Percentiles rank a stretch among this genome's conserved stretches.
Evolutionary conservation across 768 basidiomycete genomes (phyloP).

Genomic region (Russula earlei): DNA sequence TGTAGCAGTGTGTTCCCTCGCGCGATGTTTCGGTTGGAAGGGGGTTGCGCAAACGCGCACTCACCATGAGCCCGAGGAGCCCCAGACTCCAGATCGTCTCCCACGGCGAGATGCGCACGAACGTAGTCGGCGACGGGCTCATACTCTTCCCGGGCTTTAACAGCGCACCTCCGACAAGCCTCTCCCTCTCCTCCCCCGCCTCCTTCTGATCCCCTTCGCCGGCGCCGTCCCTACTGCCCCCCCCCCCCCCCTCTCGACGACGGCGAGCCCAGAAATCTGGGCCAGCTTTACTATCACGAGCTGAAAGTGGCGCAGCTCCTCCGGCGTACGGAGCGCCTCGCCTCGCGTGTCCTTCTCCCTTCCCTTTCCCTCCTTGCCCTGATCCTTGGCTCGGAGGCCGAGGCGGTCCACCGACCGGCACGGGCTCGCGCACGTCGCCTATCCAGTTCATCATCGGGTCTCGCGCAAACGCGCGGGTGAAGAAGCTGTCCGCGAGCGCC

Average conservation of each 20-base stretch:
- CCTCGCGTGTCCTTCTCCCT: neutral
- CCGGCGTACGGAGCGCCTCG: constrained; percentile 1
- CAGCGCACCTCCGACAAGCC: constrained; percentile 17
- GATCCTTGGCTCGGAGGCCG: no score
- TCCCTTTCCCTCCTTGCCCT: no score
- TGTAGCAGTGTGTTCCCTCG: no score
- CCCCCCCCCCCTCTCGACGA: neutral
- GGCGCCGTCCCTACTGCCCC: no score
- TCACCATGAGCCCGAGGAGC: constrained; percentile 5
- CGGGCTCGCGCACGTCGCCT: constrained; percentile 8
- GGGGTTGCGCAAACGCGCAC: neutral
- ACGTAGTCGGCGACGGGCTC: constrained; percentile 6
- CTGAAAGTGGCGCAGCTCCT: constrained; percentile 17
- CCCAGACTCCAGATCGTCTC: constrained; percentile 17
- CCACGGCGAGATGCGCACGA: constrained; percentile 14
- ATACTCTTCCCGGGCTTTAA: constrained; percentile 15
- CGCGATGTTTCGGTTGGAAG: no score
- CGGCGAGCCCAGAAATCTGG: constrained; percentile 9
- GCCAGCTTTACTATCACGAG: constrained; percentile 10
- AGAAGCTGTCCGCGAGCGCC: constrained; percentile 6
- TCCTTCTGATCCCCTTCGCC: constrained; percentile 10
- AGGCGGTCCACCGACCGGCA: neutral
- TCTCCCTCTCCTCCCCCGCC: constrained; percentile 7
- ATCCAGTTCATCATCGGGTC: constrained; percentile 23
- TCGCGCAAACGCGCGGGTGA: constrained; percentile 6